These are phyloP conservation scores for Bullera alba DNA, from an alignment of 768 basidiomycete species.

Conservation along the genomic window DNA sequence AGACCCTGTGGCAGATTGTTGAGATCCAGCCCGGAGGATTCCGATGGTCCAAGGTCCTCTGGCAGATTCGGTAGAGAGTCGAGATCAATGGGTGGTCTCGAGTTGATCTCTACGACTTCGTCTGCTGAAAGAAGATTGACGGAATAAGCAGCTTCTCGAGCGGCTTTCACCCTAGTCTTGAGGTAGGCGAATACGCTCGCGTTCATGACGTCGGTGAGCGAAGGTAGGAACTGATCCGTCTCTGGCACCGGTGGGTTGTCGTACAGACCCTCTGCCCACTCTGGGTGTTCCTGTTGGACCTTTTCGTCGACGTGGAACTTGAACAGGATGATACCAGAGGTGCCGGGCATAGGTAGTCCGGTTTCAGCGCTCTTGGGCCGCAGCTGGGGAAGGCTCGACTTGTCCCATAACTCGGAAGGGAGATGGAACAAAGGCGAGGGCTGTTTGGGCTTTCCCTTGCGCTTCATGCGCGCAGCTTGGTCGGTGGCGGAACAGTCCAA, in stretches of 20 bases:
- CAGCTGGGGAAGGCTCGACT: conserved; percentile 20
- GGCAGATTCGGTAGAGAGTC: background rate
- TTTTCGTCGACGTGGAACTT: conserved; percentile 35
- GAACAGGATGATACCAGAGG: conserved; percentile 32
- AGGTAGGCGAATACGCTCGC: conserved; percentile 7
- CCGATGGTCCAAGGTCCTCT: conserved; percentile 3
- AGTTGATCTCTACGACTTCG: conserved; percentile 15
- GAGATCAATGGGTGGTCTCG: background rate
- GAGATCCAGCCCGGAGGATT: no score
- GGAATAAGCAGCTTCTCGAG: conserved; percentile 2
- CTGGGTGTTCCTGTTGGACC: conserved; percentile 22
- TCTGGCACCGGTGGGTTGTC: conserved; percentile 35
- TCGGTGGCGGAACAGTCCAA: conserved; percentile 31
- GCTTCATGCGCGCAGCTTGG: conserved; percentile 12
- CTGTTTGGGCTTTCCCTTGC: conserved; percentile 33
- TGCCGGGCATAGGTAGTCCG: conserved; percentile 26
- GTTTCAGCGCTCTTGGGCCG: conserved; percentile 24
- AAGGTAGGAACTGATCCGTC: conserved; percentile 13
- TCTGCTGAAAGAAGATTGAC: conserved; percentile 4
- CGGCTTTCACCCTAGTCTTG: conserved; percentile 6
- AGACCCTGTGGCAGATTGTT: conserved; percentile 4
- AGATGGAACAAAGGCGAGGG: conserved; percentile 36
- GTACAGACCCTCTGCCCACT: conserved; percentile 35
- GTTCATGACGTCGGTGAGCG: conserved; percentile 18
- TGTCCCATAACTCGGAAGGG: conserved; percentile 28